A percentile compares a stretch with the other conserved stretches of the same genome.
Evolutionary conservation across 2,329 filamentous ascomycete species (phyloP).

Genomic region (Diaporthe longicolla): DNA sequence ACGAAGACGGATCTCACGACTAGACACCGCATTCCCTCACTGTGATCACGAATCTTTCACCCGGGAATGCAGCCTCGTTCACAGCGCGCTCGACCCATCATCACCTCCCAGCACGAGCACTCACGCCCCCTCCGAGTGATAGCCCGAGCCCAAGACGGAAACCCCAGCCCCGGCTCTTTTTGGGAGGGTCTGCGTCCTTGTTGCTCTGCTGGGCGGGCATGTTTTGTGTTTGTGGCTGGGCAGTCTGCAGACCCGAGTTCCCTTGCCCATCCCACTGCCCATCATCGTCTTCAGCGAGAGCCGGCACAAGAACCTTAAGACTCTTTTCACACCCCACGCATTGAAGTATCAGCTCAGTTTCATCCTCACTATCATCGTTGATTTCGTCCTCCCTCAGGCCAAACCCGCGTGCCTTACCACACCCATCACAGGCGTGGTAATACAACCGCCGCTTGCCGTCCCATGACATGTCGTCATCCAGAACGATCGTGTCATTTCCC

Average conservation of each 20-base stretch:
- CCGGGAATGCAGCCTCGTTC: too few relatives aligned
- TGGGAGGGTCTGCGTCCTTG: slow-evolving; percentile 7
- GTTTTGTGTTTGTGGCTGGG: not conserved
- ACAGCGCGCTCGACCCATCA: not conserved
- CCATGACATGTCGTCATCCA: slow-evolving; percentile 59
- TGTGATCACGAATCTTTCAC: not conserved
- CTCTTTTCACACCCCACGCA: slow-evolving; percentile 24
- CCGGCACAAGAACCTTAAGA: slow-evolving; percentile 22
- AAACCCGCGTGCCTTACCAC: slow-evolving; percentile 49
- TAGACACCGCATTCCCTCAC: not conserved
- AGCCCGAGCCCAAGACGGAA: slow-evolving; percentile 27
- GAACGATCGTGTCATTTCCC: slow-evolving; percentile 60
- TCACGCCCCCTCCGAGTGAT: slow-evolving; percentile 32
- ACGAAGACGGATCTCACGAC: not conserved
- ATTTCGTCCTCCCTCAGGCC: slow-evolving; percentile 43
- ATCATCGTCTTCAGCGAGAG: slow-evolving; percentile 14
- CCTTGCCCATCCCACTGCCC: not conserved
- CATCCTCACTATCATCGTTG: slow-evolving; percentile 39
- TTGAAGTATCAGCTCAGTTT: not conserved
- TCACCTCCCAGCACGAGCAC: slow-evolving; percentile 28
- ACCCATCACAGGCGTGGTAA: slow-evolving; percentile 59
- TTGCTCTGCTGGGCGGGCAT: not conserved
- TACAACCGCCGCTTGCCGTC: slow-evolving; percentile 55
- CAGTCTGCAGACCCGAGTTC: not conserved
- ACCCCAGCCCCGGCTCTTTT: slow-evolving; percentile 35